Percentiles rank a stretch among this genome's conserved stretches.
Conservation (phyloP, 345 rosid genomes). For the Bruguiera sexangula region DNA sequence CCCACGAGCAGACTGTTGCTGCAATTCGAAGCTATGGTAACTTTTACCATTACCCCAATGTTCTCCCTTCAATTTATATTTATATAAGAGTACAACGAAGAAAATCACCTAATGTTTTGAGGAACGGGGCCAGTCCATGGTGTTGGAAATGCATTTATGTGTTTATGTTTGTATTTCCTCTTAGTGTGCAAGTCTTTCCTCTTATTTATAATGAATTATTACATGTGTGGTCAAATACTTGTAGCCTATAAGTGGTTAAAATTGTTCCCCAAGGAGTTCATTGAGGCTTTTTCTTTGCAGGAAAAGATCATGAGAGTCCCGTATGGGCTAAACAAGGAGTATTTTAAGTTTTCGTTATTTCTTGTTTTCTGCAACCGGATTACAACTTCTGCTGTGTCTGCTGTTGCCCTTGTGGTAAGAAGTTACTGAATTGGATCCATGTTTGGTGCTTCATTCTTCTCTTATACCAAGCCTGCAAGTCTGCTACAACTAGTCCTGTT, state of each 20-base stretch:
- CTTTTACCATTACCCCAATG: no score
- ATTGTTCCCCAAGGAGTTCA: neutral
- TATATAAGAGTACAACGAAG: no score
- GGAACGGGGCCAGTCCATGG: no score
- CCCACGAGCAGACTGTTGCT: no score
- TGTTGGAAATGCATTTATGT: no score
- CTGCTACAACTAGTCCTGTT: no score
- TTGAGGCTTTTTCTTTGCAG: conserved; percentile 28
- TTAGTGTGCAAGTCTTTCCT: no score
- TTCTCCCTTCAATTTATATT: no score
- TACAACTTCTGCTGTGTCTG: conserved; percentile 85
- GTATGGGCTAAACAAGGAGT: conserved; percentile 79
- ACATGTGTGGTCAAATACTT: neutral
- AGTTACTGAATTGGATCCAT: neutral
- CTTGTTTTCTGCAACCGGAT: conserved; percentile 94
- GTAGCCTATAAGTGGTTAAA: neutral
- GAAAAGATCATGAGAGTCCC: conserved; percentile 95
- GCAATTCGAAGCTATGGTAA: no score
- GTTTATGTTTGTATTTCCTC: no score
- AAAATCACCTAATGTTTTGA: no score
- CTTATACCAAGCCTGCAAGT: neutral
- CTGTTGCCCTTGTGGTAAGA: conserved; percentile 61
- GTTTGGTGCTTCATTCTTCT: neutral
- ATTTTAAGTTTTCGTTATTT: conserved; percentile 71
- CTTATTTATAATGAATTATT: neutral